phyloP scores from a whole-genome alignment of 2,329 filamentous ascomycete species.

The Akanthomyces lecanii region DNA sequence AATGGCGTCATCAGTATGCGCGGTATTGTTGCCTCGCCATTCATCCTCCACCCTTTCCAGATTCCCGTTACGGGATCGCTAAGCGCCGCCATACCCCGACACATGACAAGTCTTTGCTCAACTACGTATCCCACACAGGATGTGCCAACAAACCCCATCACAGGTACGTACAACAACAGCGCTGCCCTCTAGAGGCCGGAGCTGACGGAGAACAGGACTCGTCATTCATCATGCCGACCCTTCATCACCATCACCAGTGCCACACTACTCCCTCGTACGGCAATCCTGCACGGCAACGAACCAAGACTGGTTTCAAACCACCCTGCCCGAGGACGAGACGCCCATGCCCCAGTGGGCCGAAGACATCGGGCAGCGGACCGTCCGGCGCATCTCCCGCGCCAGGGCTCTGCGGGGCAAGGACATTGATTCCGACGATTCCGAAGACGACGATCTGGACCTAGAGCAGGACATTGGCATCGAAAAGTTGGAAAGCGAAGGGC shows the following conservation, averaged over 20 bases:
- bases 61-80: conserved; percentile 36
- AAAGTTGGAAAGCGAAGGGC: background rate
- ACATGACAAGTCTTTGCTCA: conserved; percentile 41
- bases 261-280: conserved; percentile 50
- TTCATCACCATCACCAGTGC: conserved; percentile 27
- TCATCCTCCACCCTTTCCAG: conserved; percentile 47
- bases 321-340: conserved; percentile 30
- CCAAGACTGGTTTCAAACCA: conserved; percentile 51
- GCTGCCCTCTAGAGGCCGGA: background rate
- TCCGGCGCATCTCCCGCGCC: conserved; percentile 41
- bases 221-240: conserved; percentile 37
- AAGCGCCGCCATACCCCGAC: conserved; percentile 26
- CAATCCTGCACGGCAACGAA: conserved; percentile 49
- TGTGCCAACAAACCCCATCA: conserved; percentile 42
- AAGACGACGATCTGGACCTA: conserved; percentile 22
- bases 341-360: conserved; percentile 43
- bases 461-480: background rate
- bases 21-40: conserved; percentile 52
- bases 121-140: conserved; percentile 40
- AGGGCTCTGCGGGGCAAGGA: conserved; percentile 37
- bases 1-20: conserved; percentile 39
- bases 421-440: conserved; percentile 30
- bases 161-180: conserved; percentile 31
- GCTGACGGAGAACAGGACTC: conserved; percentile 34
- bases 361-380: conserved; percentile 41